Percentiles rank a stretch among this genome's conserved stretches.
Evolutionary conservation across 768 basidiomycete genomes (phyloP).

Genomic region (Pilatotrama ljubarskyi): DNA sequence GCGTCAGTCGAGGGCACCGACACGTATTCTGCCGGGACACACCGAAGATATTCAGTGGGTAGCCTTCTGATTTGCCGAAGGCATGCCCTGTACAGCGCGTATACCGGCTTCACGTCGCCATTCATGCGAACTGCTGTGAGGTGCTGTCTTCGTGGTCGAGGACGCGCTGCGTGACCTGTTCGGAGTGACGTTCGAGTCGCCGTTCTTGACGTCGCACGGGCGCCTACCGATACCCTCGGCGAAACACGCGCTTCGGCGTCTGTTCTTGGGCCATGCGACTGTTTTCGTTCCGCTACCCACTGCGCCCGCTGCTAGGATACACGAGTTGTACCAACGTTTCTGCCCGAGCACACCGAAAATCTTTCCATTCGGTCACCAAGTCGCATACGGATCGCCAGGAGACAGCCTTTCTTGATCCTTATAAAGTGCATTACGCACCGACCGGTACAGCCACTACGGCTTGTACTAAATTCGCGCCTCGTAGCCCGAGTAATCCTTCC

Average conservation of each 20-base stretch:
- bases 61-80: constrained; percentile 44
- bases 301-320: background rate
- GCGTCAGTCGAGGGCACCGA: constrained; percentile 1
- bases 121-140: constrained; percentile 11
- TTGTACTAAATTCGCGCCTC: too few relatives aligned
- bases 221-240: constrained; percentile 3
- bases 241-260: background rate
- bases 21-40: constrained; percentile 13
- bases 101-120: constrained; percentile 18
- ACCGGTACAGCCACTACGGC: too few relatives aligned
- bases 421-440: too few relatives aligned
- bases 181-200: background rate
- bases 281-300: too few relatives aligned
- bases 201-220: background rate
- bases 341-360: background rate
- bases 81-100: constrained; percentile 41
- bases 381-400: too few relatives aligned
- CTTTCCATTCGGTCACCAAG: background rate
- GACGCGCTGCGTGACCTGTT: background rate
- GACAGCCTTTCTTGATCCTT: too few relatives aligned
- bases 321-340: background rate
- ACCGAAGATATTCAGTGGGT: constrained; percentile 51
- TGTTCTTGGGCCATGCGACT: background rate
- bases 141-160: background rate
- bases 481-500: too few relatives aligned